phyloP scores from a whole-genome alignment of 345 rosid genomes.

The Balakata baccata region DNA sequence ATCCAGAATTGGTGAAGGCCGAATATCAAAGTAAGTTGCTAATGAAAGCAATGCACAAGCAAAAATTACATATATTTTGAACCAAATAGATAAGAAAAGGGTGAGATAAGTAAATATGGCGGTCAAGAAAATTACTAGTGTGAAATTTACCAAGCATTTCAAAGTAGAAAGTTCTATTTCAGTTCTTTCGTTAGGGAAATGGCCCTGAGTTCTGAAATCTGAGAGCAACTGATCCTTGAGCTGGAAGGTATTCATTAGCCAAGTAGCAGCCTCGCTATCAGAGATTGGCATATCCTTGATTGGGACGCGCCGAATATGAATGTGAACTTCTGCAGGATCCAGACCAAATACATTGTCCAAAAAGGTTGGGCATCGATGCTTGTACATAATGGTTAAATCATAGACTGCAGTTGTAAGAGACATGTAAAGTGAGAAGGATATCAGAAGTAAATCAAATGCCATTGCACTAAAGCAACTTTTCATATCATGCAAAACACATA shows the following conservation, averaged over 20 bases:
- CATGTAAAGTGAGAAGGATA: not conserved
- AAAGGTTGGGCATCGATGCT: slow-evolving; percentile 61
- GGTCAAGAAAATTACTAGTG: slow-evolving; percentile 48
- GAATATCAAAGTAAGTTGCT: slow-evolving; percentile 48
- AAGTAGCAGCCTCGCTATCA: slow-evolving; percentile 44
- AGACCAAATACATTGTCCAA: slow-evolving; percentile 78
- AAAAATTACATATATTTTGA: slow-evolving; percentile 53
- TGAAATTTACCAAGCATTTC: slow-evolving; percentile 46
- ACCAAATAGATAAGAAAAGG: slow-evolving; percentile 47
- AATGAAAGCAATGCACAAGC: slow-evolving; percentile 50
- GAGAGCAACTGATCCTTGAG: slow-evolving; percentile 59
- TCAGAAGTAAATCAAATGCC: not conserved
- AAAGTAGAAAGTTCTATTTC: slow-evolving; percentile 49
- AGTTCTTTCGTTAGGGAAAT: slow-evolving; percentile 48
- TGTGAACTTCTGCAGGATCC: slow-evolving; percentile 81
- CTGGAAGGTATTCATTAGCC: slow-evolving; percentile 61
- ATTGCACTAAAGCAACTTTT: not conserved
- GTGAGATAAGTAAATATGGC: slow-evolving; percentile 53
- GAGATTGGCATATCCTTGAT: slow-evolving; percentile 45
- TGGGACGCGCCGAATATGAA: slow-evolving; percentile 57
- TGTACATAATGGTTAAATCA: slow-evolving; percentile 72
- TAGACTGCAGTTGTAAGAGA: slow-evolving; percentile 52
- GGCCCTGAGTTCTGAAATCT: slow-evolving; percentile 52
- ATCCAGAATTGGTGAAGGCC: slow-evolving; percentile 32
- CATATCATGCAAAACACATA: not conserved